Percentiles rank a stretch among this genome's conserved stretches.
phyloP scores from a whole-genome alignment of 495 filamentous ascomycete species.

The Penicillium daleae region DNA sequence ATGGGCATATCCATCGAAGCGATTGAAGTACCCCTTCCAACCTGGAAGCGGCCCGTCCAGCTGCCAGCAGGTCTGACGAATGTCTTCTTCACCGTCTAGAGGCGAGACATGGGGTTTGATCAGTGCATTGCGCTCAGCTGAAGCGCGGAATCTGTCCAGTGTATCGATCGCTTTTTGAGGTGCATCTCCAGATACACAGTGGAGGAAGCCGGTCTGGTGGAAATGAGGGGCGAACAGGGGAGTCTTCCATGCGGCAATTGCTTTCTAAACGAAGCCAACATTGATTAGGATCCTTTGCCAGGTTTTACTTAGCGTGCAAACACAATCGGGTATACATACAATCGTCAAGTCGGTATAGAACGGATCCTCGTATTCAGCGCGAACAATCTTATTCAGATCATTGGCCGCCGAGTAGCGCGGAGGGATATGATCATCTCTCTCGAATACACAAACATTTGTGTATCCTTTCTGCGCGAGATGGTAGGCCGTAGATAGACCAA shows the following conservation, averaged over 20 bases:
- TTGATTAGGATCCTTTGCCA: neutral
- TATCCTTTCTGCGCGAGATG: constrained; percentile 52
- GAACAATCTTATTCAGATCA: constrained; percentile 60
- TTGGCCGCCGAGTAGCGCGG: constrained; percentile 49
- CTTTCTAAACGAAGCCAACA: constrained; percentile 39
- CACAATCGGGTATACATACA: constrained; percentile 16
- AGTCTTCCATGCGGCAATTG: constrained; percentile 54
- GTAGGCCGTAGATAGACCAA: constrained; percentile 54
- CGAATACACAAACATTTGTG: constrained; percentile 44
- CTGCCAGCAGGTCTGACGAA: constrained; percentile 46
- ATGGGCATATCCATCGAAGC: constrained; percentile 56
- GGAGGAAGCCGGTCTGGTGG: constrained; percentile 58
- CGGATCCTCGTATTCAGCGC: constrained; percentile 58
- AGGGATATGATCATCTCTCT: constrained; percentile 24
- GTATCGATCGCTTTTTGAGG: constrained; percentile 52
- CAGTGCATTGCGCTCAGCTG: constrained; percentile 40
- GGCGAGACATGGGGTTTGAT: constrained; percentile 41
- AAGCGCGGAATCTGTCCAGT: constrained; percentile 47
- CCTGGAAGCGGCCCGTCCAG: constrained; percentile 51
- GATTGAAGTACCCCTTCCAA: constrained; percentile 60
- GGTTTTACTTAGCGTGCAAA: neutral
- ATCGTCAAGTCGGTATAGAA: constrained; percentile 54
- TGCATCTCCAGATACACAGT: constrained; percentile 50
- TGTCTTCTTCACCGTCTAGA: constrained; percentile 38
- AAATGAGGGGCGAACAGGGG: constrained; percentile 57